Evolutionary conservation across 2,329 filamentous ascomycete genomes (phyloP).

Genomic region (Diaporthe destruens): DNA sequence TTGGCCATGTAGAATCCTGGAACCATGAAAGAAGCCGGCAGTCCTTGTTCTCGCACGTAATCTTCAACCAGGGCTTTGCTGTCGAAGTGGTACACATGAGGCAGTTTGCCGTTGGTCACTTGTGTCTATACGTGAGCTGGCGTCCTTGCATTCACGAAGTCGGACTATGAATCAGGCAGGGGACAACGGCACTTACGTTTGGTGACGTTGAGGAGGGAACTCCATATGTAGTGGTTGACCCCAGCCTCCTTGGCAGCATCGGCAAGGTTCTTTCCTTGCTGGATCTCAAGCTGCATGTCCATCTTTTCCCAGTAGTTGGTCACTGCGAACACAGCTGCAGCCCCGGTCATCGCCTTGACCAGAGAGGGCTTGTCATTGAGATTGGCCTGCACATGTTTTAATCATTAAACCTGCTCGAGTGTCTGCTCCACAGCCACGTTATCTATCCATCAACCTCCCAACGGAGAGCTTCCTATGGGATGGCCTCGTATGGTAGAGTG

Average conservation of each 20-base stretch:
- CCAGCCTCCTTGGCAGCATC: slow-evolving; percentile 59
- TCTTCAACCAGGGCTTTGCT: slow-evolving; percentile 66
- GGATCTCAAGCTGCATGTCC: slow-evolving; percentile 55
- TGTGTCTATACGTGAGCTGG: background rate
- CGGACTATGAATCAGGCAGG: background rate
- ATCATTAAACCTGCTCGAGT: background rate
- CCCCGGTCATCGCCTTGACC: slow-evolving; percentile 57
- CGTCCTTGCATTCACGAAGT: background rate
- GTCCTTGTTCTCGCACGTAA: slow-evolving; percentile 62
- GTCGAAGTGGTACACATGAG: slow-evolving; percentile 66
- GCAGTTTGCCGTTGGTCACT: slow-evolving; percentile 57
- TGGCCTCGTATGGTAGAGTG: no score
- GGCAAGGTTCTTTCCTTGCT: slow-evolving; percentile 62
- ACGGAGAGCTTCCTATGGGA: no score
- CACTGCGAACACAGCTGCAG: slow-evolving; percentile 64
- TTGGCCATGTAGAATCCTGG: slow-evolving; percentile 69
- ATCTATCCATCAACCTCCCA: no score
- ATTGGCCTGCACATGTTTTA: slow-evolving; percentile 55
- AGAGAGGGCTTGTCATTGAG: slow-evolving; percentile 60
- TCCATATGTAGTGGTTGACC: slow-evolving; percentile 60
- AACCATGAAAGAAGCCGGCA: slow-evolving; percentile 65
- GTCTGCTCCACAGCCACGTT: no score
- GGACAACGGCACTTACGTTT: slow-evolving; percentile 50
- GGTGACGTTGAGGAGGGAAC: slow-evolving; percentile 56
- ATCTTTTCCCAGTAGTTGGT: slow-evolving; percentile 65